Evolutionary conservation across 371 early-diverging fungal species (phyloP), one percentile per base, ranked within the genome.

Genomic region (Mucor sp.): DNA sequence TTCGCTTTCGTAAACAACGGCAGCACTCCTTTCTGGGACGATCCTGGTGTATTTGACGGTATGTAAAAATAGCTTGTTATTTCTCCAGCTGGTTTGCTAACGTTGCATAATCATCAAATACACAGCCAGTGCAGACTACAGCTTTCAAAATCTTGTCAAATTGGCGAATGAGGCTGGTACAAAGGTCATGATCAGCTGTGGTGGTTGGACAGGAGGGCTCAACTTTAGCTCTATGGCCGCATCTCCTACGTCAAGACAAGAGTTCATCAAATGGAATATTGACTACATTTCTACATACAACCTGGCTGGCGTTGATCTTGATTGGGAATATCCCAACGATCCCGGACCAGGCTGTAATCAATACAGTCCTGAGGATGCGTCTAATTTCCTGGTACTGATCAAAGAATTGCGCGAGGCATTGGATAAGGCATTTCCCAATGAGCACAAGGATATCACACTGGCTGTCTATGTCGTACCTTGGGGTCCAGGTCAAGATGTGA

Each of bases 161-260:
- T 71, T 80, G 41, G 84, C 83, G 35, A 72, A 82, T 43, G 80
- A 79, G 12, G 67, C 75, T 9, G 71, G 75, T n/a, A 78, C 88
- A 57, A 86, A 85, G 62, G 84, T 87, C 55, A 65, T 84, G 32
- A 79, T 85, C 33, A 86, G 89, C 6, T 74, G 90, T 21, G 91
- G 92, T 33, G 92, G 92, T 7, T 91, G 90, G 87, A 82, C 83
- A 56, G 89, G 87, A 28, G 81, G 83, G 23, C 67, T 78, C 50
- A 65, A 65, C 28, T 86, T 88, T 70, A 85, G 87, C 1, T 56
- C 77, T 0, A 85, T 91, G 55, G 84, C 75, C 1, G 83, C 84
- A 4, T 60, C 63, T 60, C 61, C 80, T n/a, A 33, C 61, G 4
- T n/a, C 64, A 0, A 84, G 91, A 35, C 66, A 71, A 23, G 72